phyloP scores from a whole-genome alignment of 495 filamentous ascomycete species.

The Penicillium bialowiezense region DNA sequence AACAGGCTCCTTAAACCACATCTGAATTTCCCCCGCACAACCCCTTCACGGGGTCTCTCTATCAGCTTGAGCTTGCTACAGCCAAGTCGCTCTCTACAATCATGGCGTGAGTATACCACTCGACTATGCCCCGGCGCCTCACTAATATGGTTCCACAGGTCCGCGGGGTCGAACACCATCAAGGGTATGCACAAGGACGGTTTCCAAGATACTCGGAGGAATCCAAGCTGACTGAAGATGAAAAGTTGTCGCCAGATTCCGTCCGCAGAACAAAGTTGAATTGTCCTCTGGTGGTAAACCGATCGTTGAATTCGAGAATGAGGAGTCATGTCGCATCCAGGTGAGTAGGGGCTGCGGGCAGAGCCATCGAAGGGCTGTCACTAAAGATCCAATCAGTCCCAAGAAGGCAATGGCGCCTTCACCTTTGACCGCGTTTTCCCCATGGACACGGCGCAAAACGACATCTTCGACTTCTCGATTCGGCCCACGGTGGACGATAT shows the following conservation, averaged over 20 bases:
- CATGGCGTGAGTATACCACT: slow-evolving; percentile 47
- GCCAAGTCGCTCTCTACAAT: slow-evolving; percentile 14
- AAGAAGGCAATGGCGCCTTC: slow-evolving; percentile 78
- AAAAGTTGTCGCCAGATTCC: slow-evolving; percentile 90
- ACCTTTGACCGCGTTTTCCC: slow-evolving; percentile 98
- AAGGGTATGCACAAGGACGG: slow-evolving; percentile 54
- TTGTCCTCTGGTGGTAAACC: slow-evolving; percentile 84
- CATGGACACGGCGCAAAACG: slow-evolving; percentile 79
- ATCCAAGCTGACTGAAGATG: background rate
- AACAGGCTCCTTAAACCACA: slow-evolving; percentile 10
- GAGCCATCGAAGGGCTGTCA: background rate
- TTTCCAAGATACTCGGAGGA: background rate
- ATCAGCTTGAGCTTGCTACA: background rate
- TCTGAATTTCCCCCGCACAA: slow-evolving; percentile 17
- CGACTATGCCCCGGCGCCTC: slow-evolving; percentile 1
- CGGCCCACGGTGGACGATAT: slow-evolving; percentile 95
- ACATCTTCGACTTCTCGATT: slow-evolving; percentile 98
- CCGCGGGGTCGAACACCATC: slow-evolving; percentile 59
- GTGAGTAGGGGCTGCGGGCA: slow-evolving; percentile 48
- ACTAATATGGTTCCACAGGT: slow-evolving; percentile 26
- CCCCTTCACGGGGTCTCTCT: slow-evolving; percentile 28
- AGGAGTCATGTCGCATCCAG: slow-evolving; percentile 83
- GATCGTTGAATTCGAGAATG: slow-evolving; percentile 82
- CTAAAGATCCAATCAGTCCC: slow-evolving; percentile 55
- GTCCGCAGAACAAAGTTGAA: slow-evolving; percentile 93